Conservation (phyloP, 192 early-diverging fungal genomes). For the Umbelopsis vinacea region DNA sequence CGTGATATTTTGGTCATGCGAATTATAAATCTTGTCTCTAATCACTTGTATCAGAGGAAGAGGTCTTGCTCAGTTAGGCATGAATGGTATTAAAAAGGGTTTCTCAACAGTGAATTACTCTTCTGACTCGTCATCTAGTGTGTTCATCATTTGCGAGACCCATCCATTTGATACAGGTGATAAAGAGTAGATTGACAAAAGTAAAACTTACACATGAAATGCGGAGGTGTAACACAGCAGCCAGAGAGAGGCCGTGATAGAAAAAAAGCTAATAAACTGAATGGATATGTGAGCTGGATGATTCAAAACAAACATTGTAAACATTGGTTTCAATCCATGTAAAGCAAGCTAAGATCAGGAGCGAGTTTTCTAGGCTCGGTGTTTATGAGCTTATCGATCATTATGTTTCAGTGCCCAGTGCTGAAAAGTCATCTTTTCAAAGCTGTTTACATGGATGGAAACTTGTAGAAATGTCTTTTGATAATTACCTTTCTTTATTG, state of each 20-base stretch:
- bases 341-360: slow-evolving; percentile 41
- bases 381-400: slow-evolving; percentile 52
- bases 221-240: too few species aligned
- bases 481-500: slow-evolving; percentile 23
- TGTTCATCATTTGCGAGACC: slow-evolving; percentile 55
- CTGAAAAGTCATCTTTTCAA: slow-evolving; percentile 34
- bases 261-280: too few species aligned
- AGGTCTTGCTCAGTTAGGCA: slow-evolving; percentile 56
- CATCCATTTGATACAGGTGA: background rate
- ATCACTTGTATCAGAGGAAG: slow-evolving; percentile 21
- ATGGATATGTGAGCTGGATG: too few species aligned
- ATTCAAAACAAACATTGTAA: too few species aligned
- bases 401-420: slow-evolving; percentile 70
- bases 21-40: background rate
- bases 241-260: too few species aligned
- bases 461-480: slow-evolving; percentile 6
- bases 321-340: background rate
- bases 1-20: background rate
- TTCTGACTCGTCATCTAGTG: slow-evolving; percentile 80
- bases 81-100: slow-evolving; percentile 70
- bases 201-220: background rate
- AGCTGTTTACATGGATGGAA: background rate
- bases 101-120: slow-evolving; percentile 72
- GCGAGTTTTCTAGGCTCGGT: slow-evolving; percentile 54
- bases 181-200: background rate